Conservation (phyloP, 2,329 filamentous ascomycete species). For the Beauveria asiatica region DNA sequence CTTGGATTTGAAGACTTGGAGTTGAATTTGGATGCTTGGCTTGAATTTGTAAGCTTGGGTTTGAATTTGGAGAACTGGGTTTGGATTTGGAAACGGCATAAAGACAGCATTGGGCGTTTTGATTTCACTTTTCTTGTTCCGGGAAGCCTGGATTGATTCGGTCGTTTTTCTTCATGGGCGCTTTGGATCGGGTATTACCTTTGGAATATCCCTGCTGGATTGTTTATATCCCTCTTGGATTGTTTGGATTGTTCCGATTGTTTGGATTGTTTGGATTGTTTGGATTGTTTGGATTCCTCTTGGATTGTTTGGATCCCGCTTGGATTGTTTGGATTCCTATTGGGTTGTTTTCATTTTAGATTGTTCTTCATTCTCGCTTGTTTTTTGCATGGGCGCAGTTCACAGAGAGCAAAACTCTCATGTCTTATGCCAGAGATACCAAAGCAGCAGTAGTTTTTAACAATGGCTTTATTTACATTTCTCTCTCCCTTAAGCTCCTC, state of each 20-base stretch:
- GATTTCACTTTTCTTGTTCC: neutral
- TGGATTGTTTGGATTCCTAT: neutral
- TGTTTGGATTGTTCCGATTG: neutral
- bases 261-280: neutral
- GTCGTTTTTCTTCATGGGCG: neutral
- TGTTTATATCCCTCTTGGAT: neutral
- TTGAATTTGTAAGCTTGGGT: neutral
- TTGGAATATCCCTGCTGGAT: neutral
- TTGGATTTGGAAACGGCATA: slow-evolving; percentile 10
- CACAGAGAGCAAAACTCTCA: neutral
- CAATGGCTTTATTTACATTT: slow-evolving; percentile 10
- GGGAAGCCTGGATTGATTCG: too few relatives aligned
- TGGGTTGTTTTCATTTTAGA: neutral
- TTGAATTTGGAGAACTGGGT: slow-evolving; percentile 1
- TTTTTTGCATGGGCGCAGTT: neutral
- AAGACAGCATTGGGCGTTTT: neutral
- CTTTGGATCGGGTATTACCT: neutral
- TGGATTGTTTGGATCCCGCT: neutral
- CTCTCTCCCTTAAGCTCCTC: slow-evolving; percentile 13
- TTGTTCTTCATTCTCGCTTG: neutral
- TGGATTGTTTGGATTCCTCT: neutral
- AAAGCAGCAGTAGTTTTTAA: slow-evolving; percentile 16
- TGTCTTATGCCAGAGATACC: slow-evolving; percentile 11
- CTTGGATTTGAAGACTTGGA: too few relatives aligned
- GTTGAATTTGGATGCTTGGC: too few relatives aligned